phyloP scores from a whole-genome alignment of 2,329 filamentous ascomycete species.

The Helotiales sp. region DNA sequence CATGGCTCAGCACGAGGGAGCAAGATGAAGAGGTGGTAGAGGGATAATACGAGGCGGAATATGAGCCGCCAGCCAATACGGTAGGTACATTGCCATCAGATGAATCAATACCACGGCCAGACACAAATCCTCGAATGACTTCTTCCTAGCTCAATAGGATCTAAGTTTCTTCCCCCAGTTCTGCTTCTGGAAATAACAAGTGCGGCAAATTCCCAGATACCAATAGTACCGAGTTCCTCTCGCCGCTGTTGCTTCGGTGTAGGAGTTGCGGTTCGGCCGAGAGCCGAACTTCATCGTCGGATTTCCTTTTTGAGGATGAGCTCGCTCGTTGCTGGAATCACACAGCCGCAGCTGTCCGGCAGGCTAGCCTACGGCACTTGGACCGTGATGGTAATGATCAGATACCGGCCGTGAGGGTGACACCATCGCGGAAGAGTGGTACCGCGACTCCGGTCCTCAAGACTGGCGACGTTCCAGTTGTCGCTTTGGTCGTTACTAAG shows the following conservation, averaged over 20 bases:
- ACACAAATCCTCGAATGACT: neutral
- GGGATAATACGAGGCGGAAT: too few species aligned
- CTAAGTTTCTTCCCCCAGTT: neutral
- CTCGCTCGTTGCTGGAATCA: too few species aligned
- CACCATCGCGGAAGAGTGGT: neutral
- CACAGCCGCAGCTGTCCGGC: too few species aligned
- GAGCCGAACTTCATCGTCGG: neutral
- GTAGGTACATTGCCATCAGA: neutral
- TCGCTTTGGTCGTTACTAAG: too few species aligned
- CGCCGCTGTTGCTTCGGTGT: neutral
- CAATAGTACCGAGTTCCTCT: neutral
- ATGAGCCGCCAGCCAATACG: neutral
- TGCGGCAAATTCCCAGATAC: neutral
- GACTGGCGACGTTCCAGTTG: neutral
- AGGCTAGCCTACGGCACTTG: neutral
- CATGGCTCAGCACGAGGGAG: neutral
- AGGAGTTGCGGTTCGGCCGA: neutral
- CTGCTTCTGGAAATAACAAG: too few species aligned
- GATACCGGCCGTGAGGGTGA: neutral
- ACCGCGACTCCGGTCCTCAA: too few species aligned
- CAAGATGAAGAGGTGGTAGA: too few species aligned
- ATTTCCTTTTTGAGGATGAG: neutral
- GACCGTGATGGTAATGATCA: neutral
- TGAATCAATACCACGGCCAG: neutral
- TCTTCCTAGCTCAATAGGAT: neutral